Evolutionary conservation across 2,329 filamentous ascomycete genomes (phyloP), one percentile per base, ranked within the genome.

Genomic region (Cordyceps fumosorosea): DNA sequence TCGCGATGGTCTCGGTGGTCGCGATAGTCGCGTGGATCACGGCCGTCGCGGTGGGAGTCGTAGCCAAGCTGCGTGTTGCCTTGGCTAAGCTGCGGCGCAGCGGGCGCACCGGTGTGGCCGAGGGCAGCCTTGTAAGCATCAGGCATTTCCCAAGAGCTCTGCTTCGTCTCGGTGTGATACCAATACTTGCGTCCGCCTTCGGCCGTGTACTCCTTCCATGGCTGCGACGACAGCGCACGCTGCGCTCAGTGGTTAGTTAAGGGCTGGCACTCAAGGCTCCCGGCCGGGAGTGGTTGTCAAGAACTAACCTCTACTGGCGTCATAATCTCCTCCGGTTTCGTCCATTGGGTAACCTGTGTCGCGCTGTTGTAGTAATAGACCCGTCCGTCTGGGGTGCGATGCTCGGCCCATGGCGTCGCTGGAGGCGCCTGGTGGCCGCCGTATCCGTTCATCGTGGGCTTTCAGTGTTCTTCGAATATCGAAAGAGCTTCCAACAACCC

Each of bases 71-170:
- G 75, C 53, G 76, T 75, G 44, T 74, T 70, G 66, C 83, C 78
- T 32, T 81, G 73, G 11, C 74, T 74, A 34, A 76, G 67, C 37
- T 77, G 69, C 52, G 67, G 64, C 61, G 81, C 76, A 32, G 78
- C 77, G 14, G 80, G 75, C 16, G 77, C 74, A 52, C 71, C 73
- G 47, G 80, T 80, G 65, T 85, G 83, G 57, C 87, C 87, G 63
- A 93, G 79, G 64, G 57, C 51, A 20, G 90, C 89, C 68, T 90
- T 91, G 77, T 93, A 93, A 65, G 79, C 85, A 61, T 91, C 89
- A 62, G 95, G 95, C 83, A 96, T 93, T 70, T 93, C 89, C 95
- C 95, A 99, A 37, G 90, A 91, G 74, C 92, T 98, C 77, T 92
- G 84, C 76, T 93, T 93, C 51, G 90, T 93, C 75, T 96, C 89